A percentile compares a stretch with the other conserved stretches of the same genome.
These are phyloP conservation scores for Calonectria montana DNA, from an alignment of 2,329 filamentous ascomycete species.

Conservation along the genomic window DNA sequence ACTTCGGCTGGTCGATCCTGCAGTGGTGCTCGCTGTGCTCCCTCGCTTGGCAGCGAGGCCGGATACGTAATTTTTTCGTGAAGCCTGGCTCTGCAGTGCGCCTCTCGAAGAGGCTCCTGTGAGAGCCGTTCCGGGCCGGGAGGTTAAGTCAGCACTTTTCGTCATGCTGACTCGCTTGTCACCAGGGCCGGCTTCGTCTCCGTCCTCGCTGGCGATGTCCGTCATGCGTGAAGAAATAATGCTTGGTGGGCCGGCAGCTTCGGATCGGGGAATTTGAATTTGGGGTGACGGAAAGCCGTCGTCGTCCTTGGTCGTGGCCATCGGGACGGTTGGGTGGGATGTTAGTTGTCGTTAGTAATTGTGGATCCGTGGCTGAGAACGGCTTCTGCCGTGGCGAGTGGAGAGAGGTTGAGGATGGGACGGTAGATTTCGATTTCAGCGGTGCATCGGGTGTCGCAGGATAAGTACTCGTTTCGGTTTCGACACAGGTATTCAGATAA, in stretches of 20 bases:
- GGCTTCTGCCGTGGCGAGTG: conserved; percentile 13
- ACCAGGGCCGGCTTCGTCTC: conserved; percentile 54
- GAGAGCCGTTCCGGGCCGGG: conserved; percentile 65
- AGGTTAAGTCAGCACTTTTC: conserved; percentile 56
- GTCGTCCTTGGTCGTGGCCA: conserved; percentile 55
- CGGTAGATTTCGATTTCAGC: conserved; percentile 17
- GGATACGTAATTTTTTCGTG: conserved; percentile 61
- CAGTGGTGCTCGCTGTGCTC: conserved; percentile 57
- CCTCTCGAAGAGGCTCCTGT: conserved; percentile 56
- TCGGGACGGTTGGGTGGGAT: conserved; percentile 38
- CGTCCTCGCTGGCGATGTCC: conserved; percentile 70
- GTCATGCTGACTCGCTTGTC: conserved; percentile 42
- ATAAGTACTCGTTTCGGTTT: neutral
- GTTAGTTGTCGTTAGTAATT: conserved; percentile 25
- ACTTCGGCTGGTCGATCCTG: conserved; percentile 62
- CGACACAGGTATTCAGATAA: neutral
- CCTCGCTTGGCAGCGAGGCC: conserved; percentile 58
- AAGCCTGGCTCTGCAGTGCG: conserved; percentile 66
- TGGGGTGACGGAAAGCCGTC: conserved; percentile 53
- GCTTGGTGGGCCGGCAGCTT: conserved; percentile 66
- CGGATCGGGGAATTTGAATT: conserved; percentile 54
- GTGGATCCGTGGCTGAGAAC: conserved; percentile 27
- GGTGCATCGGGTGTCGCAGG: conserved; percentile 16
- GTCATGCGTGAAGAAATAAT: conserved; percentile 81
- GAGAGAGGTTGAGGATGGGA: conserved; percentile 11